Conservation (phyloP, 192 early-diverging fungal genomes). For the Dissophora globulifera region DNA sequence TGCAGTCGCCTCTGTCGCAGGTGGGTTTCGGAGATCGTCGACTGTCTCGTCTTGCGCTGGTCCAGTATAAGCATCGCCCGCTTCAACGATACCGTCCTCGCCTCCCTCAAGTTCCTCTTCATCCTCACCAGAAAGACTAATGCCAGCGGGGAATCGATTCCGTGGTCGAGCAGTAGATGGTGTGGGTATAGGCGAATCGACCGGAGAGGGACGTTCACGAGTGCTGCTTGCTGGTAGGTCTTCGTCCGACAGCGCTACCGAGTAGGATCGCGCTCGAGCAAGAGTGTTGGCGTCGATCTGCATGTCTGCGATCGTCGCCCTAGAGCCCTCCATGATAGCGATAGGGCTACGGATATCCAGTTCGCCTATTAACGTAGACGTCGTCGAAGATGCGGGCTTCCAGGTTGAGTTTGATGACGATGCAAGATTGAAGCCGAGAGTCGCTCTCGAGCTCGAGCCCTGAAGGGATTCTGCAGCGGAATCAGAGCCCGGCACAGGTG, state of each 20-base stretch:
- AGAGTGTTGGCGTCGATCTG: constrained; percentile 31
- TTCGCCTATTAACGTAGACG: constrained; percentile 17
- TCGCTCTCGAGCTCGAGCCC: constrained; percentile 9
- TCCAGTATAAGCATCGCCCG: background rate
- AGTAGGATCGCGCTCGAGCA: constrained; percentile 28
- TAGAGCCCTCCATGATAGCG: constrained; percentile 12
- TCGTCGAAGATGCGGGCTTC: constrained; percentile 3
- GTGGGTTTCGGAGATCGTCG: too few relatives aligned
- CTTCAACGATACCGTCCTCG: constrained; percentile 2
- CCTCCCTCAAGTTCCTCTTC: constrained; percentile 15
- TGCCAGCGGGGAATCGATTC: constrained; percentile 38
- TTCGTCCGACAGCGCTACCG: constrained; percentile 23
- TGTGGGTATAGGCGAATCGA: constrained; percentile 47
- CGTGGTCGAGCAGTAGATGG: constrained; percentile 49
- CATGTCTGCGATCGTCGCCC: constrained; percentile 35
- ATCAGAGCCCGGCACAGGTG: too few relatives aligned
- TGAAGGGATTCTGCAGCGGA: background rate
- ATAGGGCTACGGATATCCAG: constrained; percentile 40
- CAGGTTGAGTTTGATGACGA: background rate
- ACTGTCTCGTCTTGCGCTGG: background rate
- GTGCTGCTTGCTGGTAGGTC: constrained; percentile 1
- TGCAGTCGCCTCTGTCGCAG: too few relatives aligned
- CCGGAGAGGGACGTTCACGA: constrained; percentile 21
- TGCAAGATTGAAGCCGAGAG: background rate
- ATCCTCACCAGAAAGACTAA: constrained; percentile 17